Evolutionary conservation across 2,329 filamentous ascomycete genomes (phyloP), one percentile per base, ranked within the genome.

Genomic region (Lithohypha guttulata): DNA sequence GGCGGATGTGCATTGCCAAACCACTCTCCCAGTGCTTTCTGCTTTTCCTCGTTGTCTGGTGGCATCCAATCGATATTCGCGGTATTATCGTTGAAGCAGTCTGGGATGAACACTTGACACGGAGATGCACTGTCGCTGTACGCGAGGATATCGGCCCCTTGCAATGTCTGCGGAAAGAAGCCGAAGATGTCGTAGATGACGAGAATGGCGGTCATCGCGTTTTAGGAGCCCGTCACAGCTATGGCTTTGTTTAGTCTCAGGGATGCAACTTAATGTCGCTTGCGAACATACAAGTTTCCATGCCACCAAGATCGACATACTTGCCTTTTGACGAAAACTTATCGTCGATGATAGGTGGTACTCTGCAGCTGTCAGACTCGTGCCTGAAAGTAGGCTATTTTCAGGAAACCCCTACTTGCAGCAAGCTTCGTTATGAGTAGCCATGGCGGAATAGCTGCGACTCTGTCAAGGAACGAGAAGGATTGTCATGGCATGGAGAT

Each of bases 51-150:
- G 45, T 62, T 76, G 54, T 73, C 64, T n/a, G 73, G 72, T 0
- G 73, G 72, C 56, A 73, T 75, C 71, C 71, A 76, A 36, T 62
- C 63, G 51, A 77, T 73, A 48, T 73, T 70, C 44, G 69, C 75
- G 9, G 30, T 81, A 49, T 74, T 69, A 57, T 84, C 86, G 43
- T 82, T 72, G 66, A 94, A 93, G 71, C 84, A 89, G 63, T 95
- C 87, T 19, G 87, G 87, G 47, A 94, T 87, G 63, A 87, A 86
- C 50, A 94, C 83, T 51, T 77, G 79, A 68, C 93, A 91, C 55
- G 82, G 75, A 44, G 68, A 59, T 65, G 73, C 61, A 75, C 82
- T 81, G 70, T 79, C 67, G 26, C 68, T 64, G 50, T 63, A 60
- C 19, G 75, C 71, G 30, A 78, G 68, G 52, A 78, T 77, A 50